Conservation (phyloP, 108 stramenopile genomes). For the Mayamaea pseudoterrestris region DNA sequence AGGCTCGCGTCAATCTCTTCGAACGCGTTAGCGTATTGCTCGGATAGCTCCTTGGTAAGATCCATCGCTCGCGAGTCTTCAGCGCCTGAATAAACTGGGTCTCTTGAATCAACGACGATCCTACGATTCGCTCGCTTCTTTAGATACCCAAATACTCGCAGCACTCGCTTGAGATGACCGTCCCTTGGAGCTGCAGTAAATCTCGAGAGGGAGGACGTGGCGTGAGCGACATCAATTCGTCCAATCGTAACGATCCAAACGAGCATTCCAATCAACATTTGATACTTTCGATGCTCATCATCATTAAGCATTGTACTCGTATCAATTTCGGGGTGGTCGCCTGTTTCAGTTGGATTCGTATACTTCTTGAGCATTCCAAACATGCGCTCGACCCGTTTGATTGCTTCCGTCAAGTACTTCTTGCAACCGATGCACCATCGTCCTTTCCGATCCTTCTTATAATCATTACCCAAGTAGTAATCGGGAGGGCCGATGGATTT, state of each 20-base stretch:
- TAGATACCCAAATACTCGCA: constrained; percentile 19
- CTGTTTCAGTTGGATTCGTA: not conserved
- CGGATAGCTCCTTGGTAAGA: constrained; percentile 6
- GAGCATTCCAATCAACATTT: constrained; percentile 14
- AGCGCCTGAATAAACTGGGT: no score
- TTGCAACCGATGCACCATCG: no score
- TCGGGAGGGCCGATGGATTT: not conserved
- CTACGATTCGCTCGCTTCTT: constrained; percentile 4
- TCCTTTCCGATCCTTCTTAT: constrained; percentile 16
- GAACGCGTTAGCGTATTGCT: constrained; percentile 13
- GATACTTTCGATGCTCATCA: constrained; percentile 5
- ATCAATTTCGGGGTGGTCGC: constrained; percentile 24
- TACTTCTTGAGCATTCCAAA: constrained; percentile 12
- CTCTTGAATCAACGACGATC: not conserved
- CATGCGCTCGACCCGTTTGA: constrained; percentile 4
- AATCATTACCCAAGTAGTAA: constrained; percentile 6
- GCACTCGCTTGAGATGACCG: constrained; percentile 18
- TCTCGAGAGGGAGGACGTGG: constrained; percentile 5
- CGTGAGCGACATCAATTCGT: constrained; percentile 5
- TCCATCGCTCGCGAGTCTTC: not conserved
- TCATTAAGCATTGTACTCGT: constrained; percentile 2
- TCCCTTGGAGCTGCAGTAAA: constrained; percentile 7
- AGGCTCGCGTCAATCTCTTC: constrained; percentile 5
- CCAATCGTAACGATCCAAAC: constrained; percentile 18
- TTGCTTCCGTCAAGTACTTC: constrained; percentile 21